Conservation (phyloP, 495 filamentous ascomycete genomes). For the Filosporella fistucella region DNA sequence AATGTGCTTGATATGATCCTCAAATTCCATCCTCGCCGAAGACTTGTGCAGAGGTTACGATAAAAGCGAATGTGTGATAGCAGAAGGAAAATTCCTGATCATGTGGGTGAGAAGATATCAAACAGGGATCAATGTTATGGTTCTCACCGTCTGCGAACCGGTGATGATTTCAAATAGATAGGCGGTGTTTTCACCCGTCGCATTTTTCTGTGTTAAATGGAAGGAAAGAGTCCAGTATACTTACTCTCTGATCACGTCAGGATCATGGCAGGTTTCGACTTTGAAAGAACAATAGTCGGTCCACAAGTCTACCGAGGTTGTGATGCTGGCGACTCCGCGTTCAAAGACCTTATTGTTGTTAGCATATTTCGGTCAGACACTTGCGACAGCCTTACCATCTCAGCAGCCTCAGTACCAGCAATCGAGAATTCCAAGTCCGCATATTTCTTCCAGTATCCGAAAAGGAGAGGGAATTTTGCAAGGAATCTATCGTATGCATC, state of each 20-base stretch:
- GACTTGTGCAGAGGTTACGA: slow-evolving; percentile 33
- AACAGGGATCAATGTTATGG: slow-evolving; percentile 24
- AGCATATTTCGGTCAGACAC: background rate
- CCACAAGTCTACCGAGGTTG: slow-evolving; percentile 93
- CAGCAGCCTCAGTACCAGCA: slow-evolving; percentile 92
- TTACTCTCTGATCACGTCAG: slow-evolving; percentile 99
- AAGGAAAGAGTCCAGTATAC: slow-evolving; percentile 71
- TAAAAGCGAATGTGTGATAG: slow-evolving; percentile 30
- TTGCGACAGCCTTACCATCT: slow-evolving; percentile 65
- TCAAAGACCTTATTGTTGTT: slow-evolving; percentile 71
- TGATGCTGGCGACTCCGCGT: slow-evolving; percentile 88
- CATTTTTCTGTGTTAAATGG: slow-evolving; percentile 45
- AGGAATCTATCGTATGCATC: slow-evolving; percentile 89
- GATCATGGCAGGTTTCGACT: slow-evolving; percentile 90
- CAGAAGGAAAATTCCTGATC: slow-evolving; percentile 50
- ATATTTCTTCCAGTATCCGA: slow-evolving; percentile 99
- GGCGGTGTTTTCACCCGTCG: slow-evolving; percentile 26
- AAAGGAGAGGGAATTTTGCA: slow-evolving; percentile 90
- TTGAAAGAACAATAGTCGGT: slow-evolving; percentile 97
- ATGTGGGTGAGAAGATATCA: slow-evolving; percentile 51
- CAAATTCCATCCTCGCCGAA: slow-evolving; percentile 42
- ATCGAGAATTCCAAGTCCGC: slow-evolving; percentile 96
- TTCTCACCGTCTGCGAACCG: slow-evolving; percentile 29
- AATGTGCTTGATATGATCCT: slow-evolving; percentile 47
- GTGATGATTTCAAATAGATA: slow-evolving; percentile 16